phyloP scores from a whole-genome alignment of 768 basidiomycete genomes.

The Cytidiella melzeri region DNA sequence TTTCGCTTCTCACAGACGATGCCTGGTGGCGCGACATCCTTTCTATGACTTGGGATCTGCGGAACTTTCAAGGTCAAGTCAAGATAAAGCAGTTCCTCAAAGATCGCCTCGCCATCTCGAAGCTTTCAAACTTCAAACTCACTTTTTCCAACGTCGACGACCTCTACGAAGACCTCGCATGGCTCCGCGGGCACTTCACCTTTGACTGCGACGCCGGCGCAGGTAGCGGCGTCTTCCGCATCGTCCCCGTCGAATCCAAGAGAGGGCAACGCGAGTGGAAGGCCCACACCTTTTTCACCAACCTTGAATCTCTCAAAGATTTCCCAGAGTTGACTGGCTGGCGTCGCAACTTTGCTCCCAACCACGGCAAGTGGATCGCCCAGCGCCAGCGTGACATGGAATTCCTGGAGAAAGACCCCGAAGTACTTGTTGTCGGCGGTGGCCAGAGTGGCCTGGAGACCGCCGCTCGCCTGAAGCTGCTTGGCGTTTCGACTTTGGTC shows the following conservation, averaged over 20 bases:
- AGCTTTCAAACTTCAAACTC: conserved; percentile 20
- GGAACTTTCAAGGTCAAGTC: conserved; percentile 35
- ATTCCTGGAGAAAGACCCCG: conserved; percentile 45
- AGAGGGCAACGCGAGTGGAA: conserved; percentile 40
- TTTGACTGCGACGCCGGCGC: conserved; percentile 47
- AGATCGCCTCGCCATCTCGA: conserved; percentile 28
- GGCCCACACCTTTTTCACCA: conserved; percentile 53
- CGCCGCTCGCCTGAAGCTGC: conserved; percentile 44
- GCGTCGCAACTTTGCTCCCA: conserved; percentile 34
- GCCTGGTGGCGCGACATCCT: conserved; percentile 15
- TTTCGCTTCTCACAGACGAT: conserved; percentile 2
- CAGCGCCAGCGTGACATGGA: conserved; percentile 36
- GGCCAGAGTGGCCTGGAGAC: conserved; percentile 45
- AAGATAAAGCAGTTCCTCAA: conserved; percentile 32
- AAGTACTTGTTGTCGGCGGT: conserved; percentile 31
- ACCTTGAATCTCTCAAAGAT: conserved; percentile 48
- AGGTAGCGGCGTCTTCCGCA: conserved; percentile 46
- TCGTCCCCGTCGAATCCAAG: conserved; percentile 39
- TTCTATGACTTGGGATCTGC: conserved; percentile 43
- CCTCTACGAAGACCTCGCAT: conserved; percentile 47
- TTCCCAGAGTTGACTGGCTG: conserved; percentile 44
- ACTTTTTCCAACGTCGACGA: conserved; percentile 27
- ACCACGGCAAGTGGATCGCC: conserved; percentile 51
- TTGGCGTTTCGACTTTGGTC: conserved; percentile 40
- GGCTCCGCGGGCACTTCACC: conserved; percentile 50